These are phyloP conservation scores for Vaccinium myrtillus DNA, from an alignment of 148 eudicot genomes.

Conservation along the genomic window DNA sequence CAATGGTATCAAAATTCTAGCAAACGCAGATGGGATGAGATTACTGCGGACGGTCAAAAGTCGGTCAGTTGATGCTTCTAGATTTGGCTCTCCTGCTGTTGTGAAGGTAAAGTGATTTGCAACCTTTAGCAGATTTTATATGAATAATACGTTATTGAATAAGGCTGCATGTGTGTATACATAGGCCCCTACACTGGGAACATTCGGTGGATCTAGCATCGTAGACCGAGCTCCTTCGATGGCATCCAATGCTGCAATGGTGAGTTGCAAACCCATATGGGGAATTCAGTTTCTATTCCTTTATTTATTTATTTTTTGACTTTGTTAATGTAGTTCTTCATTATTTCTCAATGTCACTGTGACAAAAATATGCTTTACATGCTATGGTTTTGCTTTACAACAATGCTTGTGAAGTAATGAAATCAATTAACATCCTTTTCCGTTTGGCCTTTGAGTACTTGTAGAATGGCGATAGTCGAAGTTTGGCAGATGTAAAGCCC, in stretches of 20 bases:
- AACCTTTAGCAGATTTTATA: constrained; percentile 2
- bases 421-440: constrained; percentile 2
- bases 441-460: constrained; percentile 15
- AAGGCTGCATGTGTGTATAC: constrained; percentile 9
- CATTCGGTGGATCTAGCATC: constrained; percentile 50
- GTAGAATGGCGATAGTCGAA: constrained; percentile 66
- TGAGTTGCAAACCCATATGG: constrained; percentile 14
- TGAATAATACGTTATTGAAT: background rate
- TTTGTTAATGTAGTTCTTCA: background rate
- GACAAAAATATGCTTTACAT: background rate
- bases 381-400: background rate
- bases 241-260: constrained; percentile 57
- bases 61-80: constrained; percentile 67
- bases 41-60: constrained; percentile 51
- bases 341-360: background rate
- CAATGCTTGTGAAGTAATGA: background rate
- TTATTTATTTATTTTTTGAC: background rate
- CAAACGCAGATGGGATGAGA: constrained; percentile 72
- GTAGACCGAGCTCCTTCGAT: constrained; percentile 60
- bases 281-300: background rate
- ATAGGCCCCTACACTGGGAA: constrained; percentile 56
- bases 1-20: constrained; percentile 80
- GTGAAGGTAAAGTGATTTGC: constrained; percentile 50
- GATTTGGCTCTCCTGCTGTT: constrained; percentile 49
- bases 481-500: constrained; percentile 59